Base-by-base conservation (phyloP, 148 eudicot species). In the Mesembryanthemum crystallinum region DNA sequence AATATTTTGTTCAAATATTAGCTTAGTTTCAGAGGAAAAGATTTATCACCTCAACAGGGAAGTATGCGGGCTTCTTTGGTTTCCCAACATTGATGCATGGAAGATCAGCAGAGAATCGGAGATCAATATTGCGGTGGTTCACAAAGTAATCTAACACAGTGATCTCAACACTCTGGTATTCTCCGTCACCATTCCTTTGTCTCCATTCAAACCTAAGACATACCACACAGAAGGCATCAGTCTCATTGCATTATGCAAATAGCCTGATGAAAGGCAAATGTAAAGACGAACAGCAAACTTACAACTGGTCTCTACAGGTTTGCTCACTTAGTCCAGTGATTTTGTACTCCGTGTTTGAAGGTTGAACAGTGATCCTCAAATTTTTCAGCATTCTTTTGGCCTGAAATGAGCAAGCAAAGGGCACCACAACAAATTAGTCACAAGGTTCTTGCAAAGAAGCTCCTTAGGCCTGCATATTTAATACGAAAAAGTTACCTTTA, bases 31-130 rank as follows among this genome's bases (percentile, higher is more conserved):
- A 62, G 4, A 8, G 6, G 15, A 74, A 62, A 17, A 25, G 13
- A 20, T 0, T 23, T 0, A 24, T 61, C 54, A 89, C 97, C 97
- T 91, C 97, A n/a, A 91, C 66, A 24, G 91, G 93, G 37, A 91
- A 69, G 82, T 77, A 89, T n/a, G 79, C 76, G 15, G 96, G 91
- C 64, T 82, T 82, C 81, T 91, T 89, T 10, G 91, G 89, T 76
- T 83, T 89, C 47, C 96, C 96, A 17, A 91, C 89, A 73, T 91
- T 88, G 39, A 91, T 77, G 78, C 96, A 91, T 8, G 96, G 96
- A 27, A 81, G 71, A 58, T 84, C 82, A 52, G 64, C 87, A 37
- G 96, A 86, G 43, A 62, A 76, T 1, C 57, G 74, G 27, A 88
- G 79, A 30, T 76, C 78, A 32, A 89, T 89, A 4, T 75, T 63